phyloP scores from a whole-genome alignment of 768 basidiomycete genomes.

The Rhodotorula kratochvilovae region DNA sequence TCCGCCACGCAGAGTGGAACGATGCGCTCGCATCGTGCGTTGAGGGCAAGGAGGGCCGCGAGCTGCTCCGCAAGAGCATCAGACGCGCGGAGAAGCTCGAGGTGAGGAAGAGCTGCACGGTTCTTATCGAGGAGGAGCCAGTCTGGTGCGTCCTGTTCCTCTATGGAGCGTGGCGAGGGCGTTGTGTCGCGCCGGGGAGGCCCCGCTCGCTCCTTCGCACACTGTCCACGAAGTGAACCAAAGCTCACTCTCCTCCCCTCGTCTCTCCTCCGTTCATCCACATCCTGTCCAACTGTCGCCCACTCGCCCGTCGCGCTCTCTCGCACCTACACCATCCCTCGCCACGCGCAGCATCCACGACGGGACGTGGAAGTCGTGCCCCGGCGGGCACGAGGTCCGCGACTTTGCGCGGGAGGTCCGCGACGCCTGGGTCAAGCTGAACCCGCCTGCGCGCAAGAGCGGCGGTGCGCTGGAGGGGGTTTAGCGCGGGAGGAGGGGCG shows the following conservation, averaged over 20 bases:
- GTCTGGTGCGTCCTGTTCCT: conserved; percentile 10
- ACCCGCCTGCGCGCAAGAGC: conserved; percentile 45
- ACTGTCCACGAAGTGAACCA: too few species aligned
- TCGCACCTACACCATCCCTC: too few species aligned
- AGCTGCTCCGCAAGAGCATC: neutral
- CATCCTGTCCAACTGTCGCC: neutral
- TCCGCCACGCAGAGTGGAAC: neutral
- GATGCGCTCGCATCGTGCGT: neutral
- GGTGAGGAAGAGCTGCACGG: conserved; percentile 75
- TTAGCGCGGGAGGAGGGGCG: too few species aligned
- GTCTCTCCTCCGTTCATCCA: too few species aligned
- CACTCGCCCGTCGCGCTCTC: neutral
- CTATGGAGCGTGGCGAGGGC: too few species aligned
- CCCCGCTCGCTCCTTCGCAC: too few species aligned
- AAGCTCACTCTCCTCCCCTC: too few species aligned
- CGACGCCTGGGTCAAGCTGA: conserved; percentile 64
- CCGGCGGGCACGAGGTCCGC: conserved; percentile 67
- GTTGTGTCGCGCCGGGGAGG: too few species aligned
- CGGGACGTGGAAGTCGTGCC: conserved; percentile 66
- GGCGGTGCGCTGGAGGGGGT: neutral
- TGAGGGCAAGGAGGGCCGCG: neutral
- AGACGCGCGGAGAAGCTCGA: conserved; percentile 11
- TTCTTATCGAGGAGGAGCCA: conserved; percentile 64
- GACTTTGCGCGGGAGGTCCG: conserved; percentile 78
- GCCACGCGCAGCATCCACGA: conserved; percentile 62